Evolutionary conservation across 345 rosid genomes (phyloP).

Genomic region (Euphorbia peplus): DNA sequence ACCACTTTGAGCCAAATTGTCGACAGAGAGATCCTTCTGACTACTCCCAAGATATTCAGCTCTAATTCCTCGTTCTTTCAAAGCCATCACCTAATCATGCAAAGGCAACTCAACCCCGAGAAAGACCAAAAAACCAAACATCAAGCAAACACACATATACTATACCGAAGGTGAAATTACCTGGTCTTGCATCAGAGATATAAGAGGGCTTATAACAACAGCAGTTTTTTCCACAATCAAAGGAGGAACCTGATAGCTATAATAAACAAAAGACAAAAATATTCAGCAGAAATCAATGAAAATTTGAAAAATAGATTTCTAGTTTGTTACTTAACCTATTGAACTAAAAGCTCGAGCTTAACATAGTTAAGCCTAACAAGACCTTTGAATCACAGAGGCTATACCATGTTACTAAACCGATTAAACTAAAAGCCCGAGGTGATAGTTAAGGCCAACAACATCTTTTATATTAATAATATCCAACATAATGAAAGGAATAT

Average conservation of each 20-base stretch:
- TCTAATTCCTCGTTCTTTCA: slow-evolving; percentile 41
- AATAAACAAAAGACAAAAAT: not conserved
- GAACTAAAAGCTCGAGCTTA: too few species aligned
- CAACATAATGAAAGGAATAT: too few species aligned
- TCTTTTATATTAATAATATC: too few species aligned
- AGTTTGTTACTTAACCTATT: too few species aligned
- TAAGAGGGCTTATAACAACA: slow-evolving; percentile 46
- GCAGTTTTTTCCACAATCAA: slow-evolving; percentile 35
- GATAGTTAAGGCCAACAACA: too few species aligned
- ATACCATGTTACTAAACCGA: too few species aligned
- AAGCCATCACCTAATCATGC: slow-evolving; percentile 35
- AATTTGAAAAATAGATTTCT: not conserved
- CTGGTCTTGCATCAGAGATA: slow-evolving; percentile 53
- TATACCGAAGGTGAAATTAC: slow-evolving; percentile 5
- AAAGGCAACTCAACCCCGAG: not conserved
- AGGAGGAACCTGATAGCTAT: slow-evolving; percentile 48
- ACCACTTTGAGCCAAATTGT: slow-evolving; percentile 37
- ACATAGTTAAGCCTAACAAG: too few species aligned
- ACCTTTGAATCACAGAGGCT: too few species aligned
- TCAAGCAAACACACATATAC: not conserved
- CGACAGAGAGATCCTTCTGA: slow-evolving; percentile 39
- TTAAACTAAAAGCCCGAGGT: too few species aligned
- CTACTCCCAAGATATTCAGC: slow-evolving; percentile 47
- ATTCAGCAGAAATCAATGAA: not conserved
- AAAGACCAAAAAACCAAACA: not conserved